Evolutionary conservation across 2,329 filamentous ascomycete species (phyloP).

Genomic region (Ascochyta pisi): DNA sequence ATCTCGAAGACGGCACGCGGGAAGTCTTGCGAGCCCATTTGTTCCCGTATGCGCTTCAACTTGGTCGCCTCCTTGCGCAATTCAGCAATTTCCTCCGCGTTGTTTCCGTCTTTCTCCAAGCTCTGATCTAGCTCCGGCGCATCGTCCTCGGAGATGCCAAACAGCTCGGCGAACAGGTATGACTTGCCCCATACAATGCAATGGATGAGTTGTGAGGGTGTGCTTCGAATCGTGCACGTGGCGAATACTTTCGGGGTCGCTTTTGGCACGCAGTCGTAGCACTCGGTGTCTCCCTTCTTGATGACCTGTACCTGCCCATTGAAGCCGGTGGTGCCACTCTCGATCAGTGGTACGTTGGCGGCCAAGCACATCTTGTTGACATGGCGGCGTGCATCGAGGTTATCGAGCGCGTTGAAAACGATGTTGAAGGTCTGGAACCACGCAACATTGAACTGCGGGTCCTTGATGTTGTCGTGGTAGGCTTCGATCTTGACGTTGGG

Average conservation of each 20-base stretch:
- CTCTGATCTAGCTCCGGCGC: slow-evolving; percentile 79
- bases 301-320: slow-evolving; percentile 98
- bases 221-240: slow-evolving; percentile 96
- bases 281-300: slow-evolving; percentile 87
- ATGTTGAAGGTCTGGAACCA: slow-evolving; percentile 87
- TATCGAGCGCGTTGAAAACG: slow-evolving; percentile 97
- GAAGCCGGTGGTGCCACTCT: slow-evolving; percentile 97
- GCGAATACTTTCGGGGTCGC: slow-evolving; percentile 91
- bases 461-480: slow-evolving; percentile 95
- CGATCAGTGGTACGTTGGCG: slow-evolving; percentile 86
- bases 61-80: slow-evolving; percentile 83
- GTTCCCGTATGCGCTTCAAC: slow-evolving; percentile 79
- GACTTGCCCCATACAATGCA: slow-evolving; percentile 99
- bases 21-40: slow-evolving; percentile 81
- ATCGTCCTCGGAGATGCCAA: slow-evolving; percentile 88
- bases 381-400: slow-evolving; percentile 89
- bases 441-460: slow-evolving; percentile 79
- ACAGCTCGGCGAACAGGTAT: slow-evolving; percentile 93
- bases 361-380: slow-evolving; percentile 98
- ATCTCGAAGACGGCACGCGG: slow-evolving; percentile 86
- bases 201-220: slow-evolving; percentile 94
- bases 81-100: slow-evolving; percentile 87
- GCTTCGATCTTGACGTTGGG: slow-evolving; percentile 85
- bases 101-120: slow-evolving; percentile 80
- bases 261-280: slow-evolving; percentile 94